phyloP scores from a whole-genome alignment of 169 alveolate genomes.

The Theileria parva region DNA sequence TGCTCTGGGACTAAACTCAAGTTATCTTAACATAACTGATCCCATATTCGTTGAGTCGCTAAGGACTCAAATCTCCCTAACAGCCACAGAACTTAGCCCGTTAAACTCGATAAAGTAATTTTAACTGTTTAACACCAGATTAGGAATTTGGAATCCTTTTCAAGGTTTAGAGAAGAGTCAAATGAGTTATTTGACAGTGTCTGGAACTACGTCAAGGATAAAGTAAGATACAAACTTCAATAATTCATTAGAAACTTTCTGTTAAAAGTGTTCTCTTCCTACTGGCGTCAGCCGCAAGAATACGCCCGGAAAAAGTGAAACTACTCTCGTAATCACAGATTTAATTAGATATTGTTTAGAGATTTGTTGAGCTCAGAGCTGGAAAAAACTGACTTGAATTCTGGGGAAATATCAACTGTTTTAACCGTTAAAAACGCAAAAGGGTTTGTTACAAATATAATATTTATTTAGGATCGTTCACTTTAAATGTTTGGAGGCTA shows the following conservation, averaged over 20 bases:
- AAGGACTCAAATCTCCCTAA: constrained; percentile 27
- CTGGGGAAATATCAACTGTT: constrained; percentile 29
- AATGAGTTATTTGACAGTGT: constrained; percentile 29
- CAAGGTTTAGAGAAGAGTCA: constrained; percentile 29
- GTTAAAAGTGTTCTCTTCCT: constrained; percentile 14
- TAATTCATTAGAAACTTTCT: constrained; percentile 3
- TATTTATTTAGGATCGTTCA: background rate
- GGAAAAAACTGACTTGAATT: background rate
- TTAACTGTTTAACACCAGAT: background rate
- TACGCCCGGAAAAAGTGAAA: background rate
- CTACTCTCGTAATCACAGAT: background rate
- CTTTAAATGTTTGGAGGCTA: background rate
- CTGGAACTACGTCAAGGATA: background rate
- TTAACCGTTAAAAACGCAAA: constrained; percentile 20
- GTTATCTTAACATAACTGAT: constrained; percentile 17
- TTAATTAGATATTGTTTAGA: background rate
- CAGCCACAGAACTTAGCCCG: background rate
- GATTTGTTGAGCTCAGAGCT: background rate
- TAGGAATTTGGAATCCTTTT: constrained; percentile 50
- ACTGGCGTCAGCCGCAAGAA: background rate
- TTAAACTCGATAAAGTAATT: background rate
- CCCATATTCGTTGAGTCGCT: constrained; percentile 15
- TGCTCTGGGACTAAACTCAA: constrained; percentile 21
- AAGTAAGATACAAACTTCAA: background rate
- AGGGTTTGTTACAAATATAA: constrained; percentile 16